Evolutionary conservation across 345 rosid species (phyloP).

Genomic region (Linum usitatissimum): DNA sequence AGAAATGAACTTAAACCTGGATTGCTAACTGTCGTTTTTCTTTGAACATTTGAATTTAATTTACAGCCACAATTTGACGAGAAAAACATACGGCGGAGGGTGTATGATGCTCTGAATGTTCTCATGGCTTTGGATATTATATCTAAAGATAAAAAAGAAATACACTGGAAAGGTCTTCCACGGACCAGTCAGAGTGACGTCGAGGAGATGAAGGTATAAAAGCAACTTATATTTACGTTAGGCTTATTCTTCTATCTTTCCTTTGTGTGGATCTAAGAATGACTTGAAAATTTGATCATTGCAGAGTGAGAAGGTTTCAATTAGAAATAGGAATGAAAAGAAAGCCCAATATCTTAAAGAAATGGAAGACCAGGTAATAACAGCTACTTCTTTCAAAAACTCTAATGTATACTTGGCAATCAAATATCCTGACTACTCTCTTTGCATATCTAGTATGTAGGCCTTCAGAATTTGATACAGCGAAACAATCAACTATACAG

Average conservation of each 20-base stretch:
- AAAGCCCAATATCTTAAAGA: slow-evolving; percentile 78
- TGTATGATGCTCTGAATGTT: slow-evolving; percentile 95
- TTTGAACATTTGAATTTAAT: slow-evolving; percentile 1
- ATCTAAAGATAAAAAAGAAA: slow-evolving; percentile 94
- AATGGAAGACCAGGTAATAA: slow-evolving; percentile 83
- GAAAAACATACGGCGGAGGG: slow-evolving; percentile 95
- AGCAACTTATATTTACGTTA: slow-evolving; percentile 8
- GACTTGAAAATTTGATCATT: slow-evolving; percentile 9
- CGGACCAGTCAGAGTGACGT: slow-evolving; percentile 84
- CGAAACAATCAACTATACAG: slow-evolving; percentile 75
- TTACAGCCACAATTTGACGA: slow-evolving; percentile 93
- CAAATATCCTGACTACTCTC: slow-evolving; percentile 12
- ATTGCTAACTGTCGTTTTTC: slow-evolving; percentile 1
- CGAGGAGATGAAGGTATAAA: slow-evolving; percentile 80
- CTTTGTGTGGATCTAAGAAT: background rate
- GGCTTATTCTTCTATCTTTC: background rate
- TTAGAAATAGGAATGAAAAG: slow-evolving; percentile 77
- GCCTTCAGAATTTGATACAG: slow-evolving; percentile 77
- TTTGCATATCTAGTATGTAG: slow-evolving; percentile 46
- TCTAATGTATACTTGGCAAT: background rate
- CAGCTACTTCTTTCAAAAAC: background rate
- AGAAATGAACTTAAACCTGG: slow-evolving; percentile 3
- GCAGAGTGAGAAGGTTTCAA: slow-evolving; percentile 57
- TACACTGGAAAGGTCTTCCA: slow-evolving; percentile 99
- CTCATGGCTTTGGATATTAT: slow-evolving; percentile 99